Percentiles rank a stretch among this genome's conserved stretches.
phyloP scores from a whole-genome alignment of 352 stramenopile genomes.

The Globisporangium alternatum region DNA sequence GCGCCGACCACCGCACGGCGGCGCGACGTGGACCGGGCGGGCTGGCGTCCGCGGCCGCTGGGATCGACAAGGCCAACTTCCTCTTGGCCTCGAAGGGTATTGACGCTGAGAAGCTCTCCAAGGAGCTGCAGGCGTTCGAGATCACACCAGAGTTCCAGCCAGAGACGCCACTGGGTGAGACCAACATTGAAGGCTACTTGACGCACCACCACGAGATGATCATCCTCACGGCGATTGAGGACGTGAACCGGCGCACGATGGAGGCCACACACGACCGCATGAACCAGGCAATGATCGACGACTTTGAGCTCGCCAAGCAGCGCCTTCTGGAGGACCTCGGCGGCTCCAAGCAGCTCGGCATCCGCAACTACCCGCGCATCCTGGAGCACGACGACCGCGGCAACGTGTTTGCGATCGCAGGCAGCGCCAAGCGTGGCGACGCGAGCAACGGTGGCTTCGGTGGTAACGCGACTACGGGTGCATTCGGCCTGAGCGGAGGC shows the following conservation, averaged over 20 bases:
- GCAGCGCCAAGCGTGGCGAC: conserved; percentile 31
- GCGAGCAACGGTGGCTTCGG: conserved; percentile 13
- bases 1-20: conserved; percentile 8
- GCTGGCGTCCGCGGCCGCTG: conserved; percentile 17
- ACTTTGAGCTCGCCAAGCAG: conserved; percentile 79
- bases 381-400: conserved; percentile 38
- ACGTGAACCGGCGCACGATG: conserved; percentile 78
- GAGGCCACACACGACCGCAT: conserved; percentile 79
- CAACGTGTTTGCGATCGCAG: conserved; percentile 46
- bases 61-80: conserved; percentile 78
- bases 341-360: conserved; percentile 59
- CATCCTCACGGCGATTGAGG: conserved; percentile 87
- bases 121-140: conserved; percentile 79
- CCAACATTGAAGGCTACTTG: conserved; percentile 85
- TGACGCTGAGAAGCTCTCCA: conserved; percentile 84
- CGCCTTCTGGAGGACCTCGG: conserved; percentile 70
- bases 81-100: conserved; percentile 82
- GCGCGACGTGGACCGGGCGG: conserved; percentile 21
- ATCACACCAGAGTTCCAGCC: conserved; percentile 73
- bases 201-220: conserved; percentile 92
- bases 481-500: conserved; percentile 40
- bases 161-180: conserved; percentile 79
- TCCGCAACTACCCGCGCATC: conserved; percentile 70
- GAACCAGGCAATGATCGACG: conserved; percentile 85
- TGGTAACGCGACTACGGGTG: conserved; percentile 17